Evolutionary conservation across 768 basidiomycete species (phyloP), one percentile per base, ranked within the genome.

Genomic region (Xanthoconium purpureum): DNA sequence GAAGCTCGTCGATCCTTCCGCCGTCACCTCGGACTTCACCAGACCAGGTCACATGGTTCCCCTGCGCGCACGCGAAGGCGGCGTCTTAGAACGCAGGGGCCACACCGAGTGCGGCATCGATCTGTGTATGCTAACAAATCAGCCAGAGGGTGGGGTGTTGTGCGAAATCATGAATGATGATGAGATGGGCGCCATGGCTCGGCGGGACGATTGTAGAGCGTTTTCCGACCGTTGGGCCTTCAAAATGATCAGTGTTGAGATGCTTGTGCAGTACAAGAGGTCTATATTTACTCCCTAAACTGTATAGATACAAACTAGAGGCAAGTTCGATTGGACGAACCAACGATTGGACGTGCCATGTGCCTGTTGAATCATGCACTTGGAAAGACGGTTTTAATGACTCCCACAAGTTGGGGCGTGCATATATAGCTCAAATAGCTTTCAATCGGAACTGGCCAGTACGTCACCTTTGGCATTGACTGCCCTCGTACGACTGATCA

Each of bases 81-180:
- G 97, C 14, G 87, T 94, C 5, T 78, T 94, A 54, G 80, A 79
- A n/a, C 84, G 97, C 44, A 85, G 84, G 65, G 97, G 97, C 0
- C 97, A 99, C 75, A 99, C 97, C 0, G 97, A 99, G 71, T 82
- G 88, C 47, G 87, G 83, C 6, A 80, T 96, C 46, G 97, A 99
- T 61, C 77, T 99, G 7, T 98, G 96, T 70, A 70, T 73, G 44
- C 77, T 98, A 43, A 85, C 94, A 4, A 44, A 82, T 80, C 54
- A 81, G 50, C 75, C 80, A 14, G 80, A 83, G 5, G 74, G 75
- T 0, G 96, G 94, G 7, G 78, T 98, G 0, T 81, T 99, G 35
- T 98, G 97, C 68, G 97, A 99, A 71, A 76, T 98, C 37, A 94
- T 98, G 15, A 96, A 98, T 52, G 93, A 98, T 61, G 88, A 98